phyloP scores from a whole-genome alignment of 805 yeast genomes.

The Pachysolen tannophilus region DNA sequence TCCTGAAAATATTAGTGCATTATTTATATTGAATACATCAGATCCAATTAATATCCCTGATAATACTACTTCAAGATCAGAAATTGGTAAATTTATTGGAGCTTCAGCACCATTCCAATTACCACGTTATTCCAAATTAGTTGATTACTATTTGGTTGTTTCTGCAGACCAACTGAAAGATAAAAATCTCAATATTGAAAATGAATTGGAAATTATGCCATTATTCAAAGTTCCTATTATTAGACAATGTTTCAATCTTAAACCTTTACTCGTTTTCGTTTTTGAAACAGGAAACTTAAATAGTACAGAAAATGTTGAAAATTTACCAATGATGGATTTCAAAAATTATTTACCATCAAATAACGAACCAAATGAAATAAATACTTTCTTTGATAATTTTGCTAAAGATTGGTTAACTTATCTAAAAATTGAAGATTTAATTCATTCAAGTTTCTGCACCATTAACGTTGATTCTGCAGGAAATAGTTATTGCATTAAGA shows the following conservation, averaged over 20 bases:
- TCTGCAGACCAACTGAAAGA: not conserved
- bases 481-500: slow-evolving; percentile 31
- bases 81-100: slow-evolving; percentile 1
- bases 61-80: not conserved
- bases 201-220: no score
- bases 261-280: slow-evolving; percentile 1
- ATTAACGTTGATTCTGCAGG: slow-evolving; percentile 15
- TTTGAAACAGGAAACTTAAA: not conserved
- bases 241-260: not conserved
- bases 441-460: slow-evolving; percentile 37
- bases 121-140: not conserved
- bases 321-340: no score
- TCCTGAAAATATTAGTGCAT: not conserved
- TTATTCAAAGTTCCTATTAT: not conserved
- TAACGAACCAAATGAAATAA: no score
- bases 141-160: not conserved
- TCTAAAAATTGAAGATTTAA: slow-evolving; percentile 23
- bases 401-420: slow-evolving; percentile 31
- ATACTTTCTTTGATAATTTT: slow-evolving; percentile 35
- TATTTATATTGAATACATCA: not conserved
- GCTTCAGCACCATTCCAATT: slow-evolving; percentile 5
- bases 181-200: no score
- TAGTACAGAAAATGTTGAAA: not conserved
- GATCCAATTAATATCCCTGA: not conserved
- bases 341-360: no score